Evolutionary conservation across 2,329 filamentous ascomycete species (phyloP).

Genomic region (Fusarium nematophilum): DNA sequence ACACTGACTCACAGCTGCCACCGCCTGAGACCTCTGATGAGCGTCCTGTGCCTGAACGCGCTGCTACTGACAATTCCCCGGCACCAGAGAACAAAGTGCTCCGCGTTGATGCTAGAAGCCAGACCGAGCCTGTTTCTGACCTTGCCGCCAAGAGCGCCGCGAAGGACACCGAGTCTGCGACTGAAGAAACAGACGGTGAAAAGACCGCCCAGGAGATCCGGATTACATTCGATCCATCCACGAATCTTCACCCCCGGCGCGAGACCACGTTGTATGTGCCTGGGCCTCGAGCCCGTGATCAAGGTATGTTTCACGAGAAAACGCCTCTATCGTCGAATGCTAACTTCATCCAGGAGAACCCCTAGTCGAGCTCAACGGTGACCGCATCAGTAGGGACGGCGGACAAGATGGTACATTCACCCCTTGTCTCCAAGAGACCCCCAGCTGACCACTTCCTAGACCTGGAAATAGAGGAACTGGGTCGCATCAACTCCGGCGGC

Average conservation of each 20-base stretch:
- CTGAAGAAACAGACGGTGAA: slow-evolving; percentile 8
- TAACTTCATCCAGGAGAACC: slow-evolving; percentile 39
- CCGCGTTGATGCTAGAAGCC: slow-evolving; percentile 23
- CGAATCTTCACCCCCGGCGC: slow-evolving; percentile 40
- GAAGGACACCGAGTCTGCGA: neutral
- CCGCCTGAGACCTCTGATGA: neutral
- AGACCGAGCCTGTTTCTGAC: slow-evolving; percentile 20
- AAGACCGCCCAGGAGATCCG: slow-evolving; percentile 12
- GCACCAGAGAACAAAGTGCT: neutral
- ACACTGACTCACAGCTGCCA: slow-evolving; percentile 9
- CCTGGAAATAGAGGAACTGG: slow-evolving; percentile 29
- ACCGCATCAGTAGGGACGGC: slow-evolving; percentile 37
- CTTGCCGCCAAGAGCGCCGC: neutral
- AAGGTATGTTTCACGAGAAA: slow-evolving; percentile 27
- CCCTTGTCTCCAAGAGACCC: neutral
- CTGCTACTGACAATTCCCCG: slow-evolving; percentile 19
- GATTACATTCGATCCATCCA: slow-evolving; percentile 46
- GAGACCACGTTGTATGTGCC: slow-evolving; percentile 47
- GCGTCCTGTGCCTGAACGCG: slow-evolving; percentile 8
- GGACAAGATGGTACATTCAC: slow-evolving; percentile 17
- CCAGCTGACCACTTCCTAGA: slow-evolving; percentile 25
- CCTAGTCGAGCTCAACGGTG: slow-evolving; percentile 41
- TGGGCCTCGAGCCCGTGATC: slow-evolving; percentile 48
- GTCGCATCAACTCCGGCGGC: slow-evolving; percentile 23
- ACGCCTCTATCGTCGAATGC: neutral